Evolutionary conservation across 768 basidiomycete species (phyloP), one percentile per base, ranked within the genome.

Genomic region (Mycena rosella): DNA sequence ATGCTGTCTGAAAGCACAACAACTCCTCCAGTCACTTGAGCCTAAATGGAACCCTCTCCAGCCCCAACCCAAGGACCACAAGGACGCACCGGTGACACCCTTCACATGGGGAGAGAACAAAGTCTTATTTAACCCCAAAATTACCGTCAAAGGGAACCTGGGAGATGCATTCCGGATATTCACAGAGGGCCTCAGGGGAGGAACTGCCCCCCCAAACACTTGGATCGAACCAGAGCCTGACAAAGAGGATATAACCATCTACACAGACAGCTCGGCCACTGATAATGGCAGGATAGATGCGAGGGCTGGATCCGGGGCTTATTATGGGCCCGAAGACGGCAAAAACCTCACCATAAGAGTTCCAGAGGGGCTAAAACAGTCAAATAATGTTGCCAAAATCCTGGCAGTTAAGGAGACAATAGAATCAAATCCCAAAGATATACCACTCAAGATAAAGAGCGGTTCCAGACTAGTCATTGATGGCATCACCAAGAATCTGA

Each of bases 211-310:
- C 2, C 57, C 68, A 7, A 49, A 20, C 32, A 55, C 42, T 0
- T 29, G 48, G 13, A 63, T 61, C 27, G 29, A 52, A 14, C 30
- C 53, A 9, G 56, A 65, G 18, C 47, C 56, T n/a, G n/a, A n/a
- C n/a, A n/a, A n/a, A n/a, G n/a, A n/a, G n/a, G n/a, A n/a, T n/a
- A n/a, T n/a, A n/a, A 5, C 40, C 1, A 60, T 71, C 1, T 78
- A 74, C 36, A 78, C 74, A 0, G 75, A 76, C 20, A 73, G 76
- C 0, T 72, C 73, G 3, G 51, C 51, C 1, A 34, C 52, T 1
- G 36, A 22, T 3, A 53, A 53, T n/a, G 52, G 52, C n/a, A 49
- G 8, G 48, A n/a, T n/a, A n/a, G n/a, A n/a, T n/a, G n/a, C n/a
- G n/a, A n/a, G n/a, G n/a, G n/a, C n/a, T n/a, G n/a, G n/a, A n/a